Conservation (phyloP, 345 rosid species). For the Eucalyptus marginata region DNA sequence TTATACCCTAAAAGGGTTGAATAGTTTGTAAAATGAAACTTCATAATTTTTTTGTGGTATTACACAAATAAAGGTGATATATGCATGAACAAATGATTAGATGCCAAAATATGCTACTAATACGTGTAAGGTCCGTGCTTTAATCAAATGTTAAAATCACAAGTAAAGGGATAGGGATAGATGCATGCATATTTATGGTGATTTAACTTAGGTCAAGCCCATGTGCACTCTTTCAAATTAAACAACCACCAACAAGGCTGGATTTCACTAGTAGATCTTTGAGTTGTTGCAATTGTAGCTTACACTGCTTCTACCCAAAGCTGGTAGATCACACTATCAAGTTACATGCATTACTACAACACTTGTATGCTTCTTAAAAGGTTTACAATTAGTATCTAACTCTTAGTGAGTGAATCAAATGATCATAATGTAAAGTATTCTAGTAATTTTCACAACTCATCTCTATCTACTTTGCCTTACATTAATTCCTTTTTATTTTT, state of each 20-base stretch:
- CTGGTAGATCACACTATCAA: neutral
- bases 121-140: fast-evolving
- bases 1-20: neutral
- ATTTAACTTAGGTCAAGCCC: neutral
- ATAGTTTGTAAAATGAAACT: neutral
- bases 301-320: neutral
- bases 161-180: neutral
- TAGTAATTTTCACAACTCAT: too few species aligned
- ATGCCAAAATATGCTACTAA: neutral
- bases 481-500: neutral
- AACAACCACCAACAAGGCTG: neutral
- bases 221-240: neutral
- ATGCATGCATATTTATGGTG: neutral
- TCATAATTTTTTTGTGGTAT: neutral
- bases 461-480: neutral
- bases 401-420: neutral
- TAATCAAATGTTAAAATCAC: neutral
- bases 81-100: neutral
- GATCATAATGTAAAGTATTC: neutral
- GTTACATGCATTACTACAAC: neutral
- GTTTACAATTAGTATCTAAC: neutral
- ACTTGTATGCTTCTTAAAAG: neutral
- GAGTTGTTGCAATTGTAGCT: neutral
- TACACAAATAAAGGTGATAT: neutral
- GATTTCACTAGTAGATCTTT: neutral